phyloP scores from a whole-genome alignment of 2,329 filamentous ascomycete species.

The Penicillium frequentans region DNA sequence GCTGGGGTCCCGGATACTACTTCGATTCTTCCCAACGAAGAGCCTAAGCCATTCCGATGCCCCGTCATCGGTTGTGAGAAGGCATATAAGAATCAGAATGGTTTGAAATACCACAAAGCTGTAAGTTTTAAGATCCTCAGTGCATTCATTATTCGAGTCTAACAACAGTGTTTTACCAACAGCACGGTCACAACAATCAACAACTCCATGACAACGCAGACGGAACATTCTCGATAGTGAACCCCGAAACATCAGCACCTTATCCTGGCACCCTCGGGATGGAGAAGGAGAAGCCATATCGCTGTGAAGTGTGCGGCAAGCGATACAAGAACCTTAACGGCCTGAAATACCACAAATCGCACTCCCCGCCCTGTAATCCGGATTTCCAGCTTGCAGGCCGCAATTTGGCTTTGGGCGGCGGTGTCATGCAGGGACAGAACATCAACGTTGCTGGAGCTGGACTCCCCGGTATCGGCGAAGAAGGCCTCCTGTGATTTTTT shows the following conservation, averaged over 20 bases:
- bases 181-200: constrained; percentile 94
- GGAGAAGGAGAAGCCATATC: constrained; percentile 99
- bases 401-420: constrained; percentile 39
- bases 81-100: constrained; percentile 99
- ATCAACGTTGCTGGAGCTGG: constrained; percentile 50
- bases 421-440: constrained; percentile 49
- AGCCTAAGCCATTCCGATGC: constrained; percentile 96
- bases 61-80: constrained; percentile 98
- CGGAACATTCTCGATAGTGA: constrained; percentile 96
- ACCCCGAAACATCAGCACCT: constrained; percentile 88
- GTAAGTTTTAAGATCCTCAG: constrained; percentile 42
- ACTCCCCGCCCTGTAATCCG: constrained; percentile 87
- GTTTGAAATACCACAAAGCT: constrained; percentile 83
- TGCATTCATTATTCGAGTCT: background rate
- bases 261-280: constrained; percentile 98
- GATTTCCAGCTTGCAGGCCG: constrained; percentile 63
- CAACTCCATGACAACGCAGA: constrained; percentile 95
- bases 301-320: constrained; percentile 95
- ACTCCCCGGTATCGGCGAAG: constrained; percentile 48
- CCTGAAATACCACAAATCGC: constrained; percentile 87
- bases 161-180: constrained; percentile 1
- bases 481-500: constrained; percentile 37
- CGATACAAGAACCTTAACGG: constrained; percentile 99
- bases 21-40: constrained; percentile 65
- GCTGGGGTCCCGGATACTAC: constrained; percentile 54